Evolutionary conservation across 768 basidiomycete species (phyloP).

Genomic region (Hygrophoropsis aurantiaca): DNA sequence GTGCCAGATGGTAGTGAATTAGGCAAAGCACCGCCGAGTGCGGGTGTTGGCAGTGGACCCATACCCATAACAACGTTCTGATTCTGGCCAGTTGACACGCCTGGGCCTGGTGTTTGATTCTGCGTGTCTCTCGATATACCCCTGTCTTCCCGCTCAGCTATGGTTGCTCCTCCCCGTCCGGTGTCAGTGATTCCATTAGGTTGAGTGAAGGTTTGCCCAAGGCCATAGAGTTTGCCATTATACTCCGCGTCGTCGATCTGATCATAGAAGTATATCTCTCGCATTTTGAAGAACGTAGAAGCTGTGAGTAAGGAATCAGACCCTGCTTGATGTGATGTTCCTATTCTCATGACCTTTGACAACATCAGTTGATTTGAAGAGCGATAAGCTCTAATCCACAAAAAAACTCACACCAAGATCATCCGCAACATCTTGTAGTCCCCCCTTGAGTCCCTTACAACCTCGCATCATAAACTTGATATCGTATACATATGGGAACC

Average conservation of each 20-base stretch:
- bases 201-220: constrained; percentile 74
- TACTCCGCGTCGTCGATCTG: constrained; percentile 82
- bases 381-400: background rate
- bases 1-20: constrained; percentile 45
- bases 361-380: background rate
- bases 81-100: constrained; percentile 36
- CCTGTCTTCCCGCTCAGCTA: constrained; percentile 78
- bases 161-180: constrained; percentile 72
- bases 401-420: constrained; percentile 79
- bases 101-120: constrained; percentile 54
- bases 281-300: constrained; percentile 95
- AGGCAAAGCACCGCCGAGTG: constrained; percentile 40
- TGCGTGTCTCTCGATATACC: constrained; percentile 46
- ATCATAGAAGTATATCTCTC: constrained; percentile 88
- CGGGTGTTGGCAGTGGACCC: constrained; percentile 38
- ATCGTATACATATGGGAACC: constrained; percentile 97
- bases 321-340: constrained; percentile 92
- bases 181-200: constrained; percentile 67
- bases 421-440: constrained; percentile 94
- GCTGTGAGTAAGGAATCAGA: constrained; percentile 96
- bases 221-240: constrained; percentile 80
- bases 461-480: constrained; percentile 96
- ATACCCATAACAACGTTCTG: constrained; percentile 52
- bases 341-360: constrained; percentile 80
- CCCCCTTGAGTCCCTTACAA: constrained; percentile 79